Evolutionary conservation across 176 grass and related monocot genomes (phyloP).

Genomic region (Metroxylon sagu): DNA sequence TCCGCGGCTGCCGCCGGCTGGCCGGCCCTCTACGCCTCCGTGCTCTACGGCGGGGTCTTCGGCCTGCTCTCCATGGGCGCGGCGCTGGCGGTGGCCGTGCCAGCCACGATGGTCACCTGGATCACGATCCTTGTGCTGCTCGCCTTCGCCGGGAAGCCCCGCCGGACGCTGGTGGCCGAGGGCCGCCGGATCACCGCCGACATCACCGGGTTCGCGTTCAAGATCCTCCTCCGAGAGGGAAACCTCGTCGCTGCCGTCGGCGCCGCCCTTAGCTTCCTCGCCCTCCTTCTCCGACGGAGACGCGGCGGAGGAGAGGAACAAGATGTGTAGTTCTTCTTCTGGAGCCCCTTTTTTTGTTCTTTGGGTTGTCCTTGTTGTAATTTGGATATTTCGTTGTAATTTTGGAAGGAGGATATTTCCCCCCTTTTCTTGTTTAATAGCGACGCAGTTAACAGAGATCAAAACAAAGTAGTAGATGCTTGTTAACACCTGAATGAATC

Average conservation of each 20-base stretch:
- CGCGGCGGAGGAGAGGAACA: slow-evolving; percentile 5
- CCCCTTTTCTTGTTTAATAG: too few species aligned
- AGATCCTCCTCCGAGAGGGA: slow-evolving; percentile 48
- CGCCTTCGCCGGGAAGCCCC: slow-evolving; percentile 48
- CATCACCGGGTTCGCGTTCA: slow-evolving; percentile 46
- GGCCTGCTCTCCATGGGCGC: slow-evolving; percentile 76
- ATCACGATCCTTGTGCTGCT: slow-evolving; percentile 92
- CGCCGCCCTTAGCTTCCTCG: slow-evolving; percentile 43
- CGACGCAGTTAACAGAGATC: too few species aligned
- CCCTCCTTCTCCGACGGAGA: slow-evolving; percentile 17
- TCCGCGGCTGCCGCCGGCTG: slow-evolving; percentile 15
- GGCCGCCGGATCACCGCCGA: slow-evolving; percentile 47
- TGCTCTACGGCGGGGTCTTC: slow-evolving; percentile 83
- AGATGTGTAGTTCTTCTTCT: too few species aligned
- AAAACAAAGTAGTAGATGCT: too few species aligned
- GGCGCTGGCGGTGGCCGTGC: slow-evolving; percentile 56
- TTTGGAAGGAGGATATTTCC: too few species aligned
- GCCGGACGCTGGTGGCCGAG: slow-evolving; percentile 50
- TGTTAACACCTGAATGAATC: too few species aligned
- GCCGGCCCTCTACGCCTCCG: slow-evolving; percentile 59
- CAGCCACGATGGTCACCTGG: slow-evolving; percentile 73
- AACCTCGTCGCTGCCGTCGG: slow-evolving; percentile 49
- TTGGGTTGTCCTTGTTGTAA: too few species aligned
- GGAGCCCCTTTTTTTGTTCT: too few species aligned
- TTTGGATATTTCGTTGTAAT: too few species aligned